Base-by-base conservation (phyloP, 129 eudicot species). In the Chrysanthemum makinoi region DNA sequence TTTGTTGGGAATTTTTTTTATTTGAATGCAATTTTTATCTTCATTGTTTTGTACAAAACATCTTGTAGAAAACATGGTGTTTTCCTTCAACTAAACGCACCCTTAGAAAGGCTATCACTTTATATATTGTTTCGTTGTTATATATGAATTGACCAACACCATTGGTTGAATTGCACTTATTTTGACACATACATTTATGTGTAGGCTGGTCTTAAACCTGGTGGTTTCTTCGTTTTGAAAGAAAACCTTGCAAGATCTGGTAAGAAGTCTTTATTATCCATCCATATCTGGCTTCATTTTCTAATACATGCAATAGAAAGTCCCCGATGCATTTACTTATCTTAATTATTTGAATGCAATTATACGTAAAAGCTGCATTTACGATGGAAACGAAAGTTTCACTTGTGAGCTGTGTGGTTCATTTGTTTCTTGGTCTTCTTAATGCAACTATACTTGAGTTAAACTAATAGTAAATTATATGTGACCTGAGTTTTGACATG, bases 191-290 rank as follows among this genome's bases (percentile, higher is more conserved):
- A 14, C 50, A 56, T 62, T 53, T 55, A 50, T 78, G 49, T 79
- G 75, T 79, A 93, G 98, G 87, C 59, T 75, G 99, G 99, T 69
- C 97, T 94, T 63, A 94, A 90, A 82, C 89, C 97, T 19, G 97
- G 97, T 56, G 99, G 99, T 14, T 65, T 87, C 18, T 90, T 94
- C 63, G 79, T 94, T 54, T 20, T 94, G 82, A 94, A 94, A 84
- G 99, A 94, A 81, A 94, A 94, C 47, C 84, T 86, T 72, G 94
- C 99, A 17, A 84, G 83, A 84, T 86, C 77, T 47, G 99, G 96
- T 88, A 86, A 5, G 57, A 50, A 62, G 52, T 80, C 72, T 48
- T 50, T 4, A 51, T 73, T 73, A 20, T 30, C 17, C 1, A 7
- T 17, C 10, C 22, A 60, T 6, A 55, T 51, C 11, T 6, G 57